These are phyloP conservation scores for Eucalyptus sideroxylon DNA, from an alignment of 345 rosid species.

Conservation along the genomic window DNA sequence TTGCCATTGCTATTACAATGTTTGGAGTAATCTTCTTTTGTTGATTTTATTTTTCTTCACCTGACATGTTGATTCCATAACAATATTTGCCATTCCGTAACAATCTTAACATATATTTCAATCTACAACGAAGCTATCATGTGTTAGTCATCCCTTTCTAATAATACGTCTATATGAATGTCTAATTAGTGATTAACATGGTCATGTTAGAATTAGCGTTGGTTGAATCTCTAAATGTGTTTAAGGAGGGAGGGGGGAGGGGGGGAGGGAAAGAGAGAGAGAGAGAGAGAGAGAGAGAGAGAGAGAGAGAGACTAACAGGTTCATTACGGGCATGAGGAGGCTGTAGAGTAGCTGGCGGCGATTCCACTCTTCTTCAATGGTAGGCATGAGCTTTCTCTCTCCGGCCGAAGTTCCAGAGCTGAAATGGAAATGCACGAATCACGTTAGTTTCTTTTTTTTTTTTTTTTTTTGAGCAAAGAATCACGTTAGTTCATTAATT, in stretches of 20 bases:
- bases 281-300: background rate
- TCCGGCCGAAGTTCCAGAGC: slow-evolving; percentile 97
- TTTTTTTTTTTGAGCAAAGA: too few relatives aligned
- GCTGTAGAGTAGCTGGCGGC: slow-evolving; percentile 63
- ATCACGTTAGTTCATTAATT: background rate
- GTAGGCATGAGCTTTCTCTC: slow-evolving; percentile 95
- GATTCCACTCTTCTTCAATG: slow-evolving; percentile 66
- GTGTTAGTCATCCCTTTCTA: background rate
- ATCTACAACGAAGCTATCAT: background rate
- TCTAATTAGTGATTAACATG: background rate
- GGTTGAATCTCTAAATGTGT: background rate
- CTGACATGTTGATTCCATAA: background rate
- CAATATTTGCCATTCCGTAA: too few relatives aligned
- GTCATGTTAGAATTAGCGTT: background rate
- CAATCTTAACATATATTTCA: background rate
- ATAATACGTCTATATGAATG: background rate
- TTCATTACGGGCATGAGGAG: slow-evolving; percentile 95
- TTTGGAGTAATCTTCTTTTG: too few relatives aligned
- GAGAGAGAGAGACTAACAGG: slow-evolving; percentile 30
- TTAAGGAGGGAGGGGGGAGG: too few relatives aligned
- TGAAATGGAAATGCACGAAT: background rate
- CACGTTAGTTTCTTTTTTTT: background rate
- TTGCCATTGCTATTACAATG: background rate
- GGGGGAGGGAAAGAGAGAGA: too few relatives aligned
- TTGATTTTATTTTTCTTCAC: background rate